Base-by-base conservation (phyloP, 2,329 filamentous ascomycete genomes). In the Botrytis fragariae region DNA sequence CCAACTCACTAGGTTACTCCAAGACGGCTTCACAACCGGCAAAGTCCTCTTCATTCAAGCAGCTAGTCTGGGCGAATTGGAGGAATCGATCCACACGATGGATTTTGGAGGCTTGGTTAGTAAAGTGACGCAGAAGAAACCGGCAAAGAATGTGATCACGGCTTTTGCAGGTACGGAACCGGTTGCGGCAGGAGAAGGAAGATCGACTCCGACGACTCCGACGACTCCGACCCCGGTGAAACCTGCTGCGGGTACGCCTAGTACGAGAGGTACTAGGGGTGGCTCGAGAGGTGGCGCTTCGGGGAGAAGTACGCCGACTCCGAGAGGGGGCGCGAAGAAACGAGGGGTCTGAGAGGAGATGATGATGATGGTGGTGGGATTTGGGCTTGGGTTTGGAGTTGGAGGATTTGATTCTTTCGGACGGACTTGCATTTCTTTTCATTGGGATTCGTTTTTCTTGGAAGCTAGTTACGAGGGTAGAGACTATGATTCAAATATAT, bases 1-100 rank as follows among this genome's bases (percentile, higher is more conserved):
- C 1, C 61, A 64, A 20, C 61, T 64, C 2, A 64, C 61, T 2
- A 45, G 61, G 6, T n/a, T 64, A 9, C 61, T 64, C n/a, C n/a
- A 64, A 64, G 61, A 64, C 39, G 39, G 61, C 4, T 64, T 64
- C 18, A 64, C 61, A 12, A 42, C n/a, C 29, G 61, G 61, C 42
- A 64, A 64, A 32, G 61, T 64, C 9, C 61, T 64, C 39, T 64
- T 64, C 18, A 64, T 64, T 32, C 61, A 64, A 64, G 61, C 61
- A 64, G 61, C 61, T 20, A 64, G 61, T 44, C 39, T 64, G 7
- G 61, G 61, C 20, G 39, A 64, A 20, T 7, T 64, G 39, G 39
- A 44, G 18, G 61, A 64, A 64, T 64, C 61, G 9, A 64, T 64
- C 29, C 39, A 64, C 18, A 64, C 61, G 39, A 64, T 64, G 61